Conservation (phyloP, 345 rosid species). For the Eucalyptus grandis region DNA sequence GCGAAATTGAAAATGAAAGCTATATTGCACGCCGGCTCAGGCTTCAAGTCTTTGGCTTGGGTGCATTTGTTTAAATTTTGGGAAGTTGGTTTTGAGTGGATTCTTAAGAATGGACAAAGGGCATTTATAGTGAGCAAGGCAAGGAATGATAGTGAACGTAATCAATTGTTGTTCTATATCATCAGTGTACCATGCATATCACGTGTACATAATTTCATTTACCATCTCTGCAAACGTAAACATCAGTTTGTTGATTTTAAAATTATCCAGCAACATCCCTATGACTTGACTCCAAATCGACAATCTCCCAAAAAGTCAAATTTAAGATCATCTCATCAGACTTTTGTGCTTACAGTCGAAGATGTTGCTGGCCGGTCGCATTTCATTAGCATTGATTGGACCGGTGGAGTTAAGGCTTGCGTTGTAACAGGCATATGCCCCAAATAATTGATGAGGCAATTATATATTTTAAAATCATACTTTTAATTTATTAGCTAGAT, state of each 20-base stretch:
- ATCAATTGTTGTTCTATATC: background rate
- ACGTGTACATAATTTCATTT: background rate
- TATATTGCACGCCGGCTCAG: fast-evolving
- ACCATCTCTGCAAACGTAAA: background rate
- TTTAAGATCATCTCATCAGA: background rate
- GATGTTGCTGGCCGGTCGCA: background rate
- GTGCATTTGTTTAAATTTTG: background rate
- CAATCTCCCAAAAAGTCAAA: background rate
- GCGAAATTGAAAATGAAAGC: background rate
- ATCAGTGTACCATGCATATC: background rate
- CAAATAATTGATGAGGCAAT: background rate
- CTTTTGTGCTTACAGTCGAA: background rate
- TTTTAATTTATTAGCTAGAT: background rate
- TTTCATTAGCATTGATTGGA: background rate
- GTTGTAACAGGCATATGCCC: background rate
- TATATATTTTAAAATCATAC: background rate
- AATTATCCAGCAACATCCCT: background rate
- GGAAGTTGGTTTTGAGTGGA: background rate
- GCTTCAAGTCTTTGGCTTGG: background rate
- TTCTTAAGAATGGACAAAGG: background rate
- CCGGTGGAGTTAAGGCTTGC: background rate
- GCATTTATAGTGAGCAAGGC: background rate
- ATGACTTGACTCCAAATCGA: background rate
- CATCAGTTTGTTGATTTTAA: background rate
- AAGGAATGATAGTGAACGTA: background rate